Evolutionary conservation across 2,329 filamentous ascomycete genomes (phyloP), one percentile per base, ranked within the genome.

Genomic region (Aciculosporium take): DNA sequence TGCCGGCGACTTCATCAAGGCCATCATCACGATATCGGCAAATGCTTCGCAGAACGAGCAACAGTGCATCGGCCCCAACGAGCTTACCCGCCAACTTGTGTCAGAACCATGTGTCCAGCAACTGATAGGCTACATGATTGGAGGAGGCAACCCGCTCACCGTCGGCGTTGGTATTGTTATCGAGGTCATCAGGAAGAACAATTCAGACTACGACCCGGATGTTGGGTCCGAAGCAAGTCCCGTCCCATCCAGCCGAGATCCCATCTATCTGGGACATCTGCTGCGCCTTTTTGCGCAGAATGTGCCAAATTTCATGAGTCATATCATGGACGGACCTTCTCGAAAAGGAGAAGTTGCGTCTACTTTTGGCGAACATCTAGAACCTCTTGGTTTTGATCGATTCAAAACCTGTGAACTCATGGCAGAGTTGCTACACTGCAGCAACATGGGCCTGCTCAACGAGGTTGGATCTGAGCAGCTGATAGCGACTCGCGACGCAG

Each of bases 401-500:
- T 98, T 98, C 69, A 98, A 98, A 68, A 96, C 91, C 0, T 98
- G 91, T 60, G 91, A 98, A 62, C 70, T 98, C 45, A 96, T 98
- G 91, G 91, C 91, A 1, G 91, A 98, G 61, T 69, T 98, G 34
- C 66, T 98, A 30, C 91, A 98, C 61, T 98, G 91, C 63, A 96
- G 89, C 59, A 98, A 98, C 58, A 98, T 98, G 91, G 88, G 84
- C 5, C 68, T 98, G 28, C 67, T 98, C 49, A 98, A 98, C 56
- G 88, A 96, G 57, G 69, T 77, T 8, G 91, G 89, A 25, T 88
- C 87, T 9, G 88, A 98, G 57, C 80, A 86, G 49, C 77, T 94
- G 48, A 86, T 96, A 45, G 77, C 73, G 46, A 70, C 76, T 32
- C 75, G 91, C 45, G 88, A 98, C 55, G 64, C 71, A 9, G 87